Evolutionary conservation across 495 filamentous ascomycete species (phyloP).

Genomic region (Talaromyces proteolyticus): DNA sequence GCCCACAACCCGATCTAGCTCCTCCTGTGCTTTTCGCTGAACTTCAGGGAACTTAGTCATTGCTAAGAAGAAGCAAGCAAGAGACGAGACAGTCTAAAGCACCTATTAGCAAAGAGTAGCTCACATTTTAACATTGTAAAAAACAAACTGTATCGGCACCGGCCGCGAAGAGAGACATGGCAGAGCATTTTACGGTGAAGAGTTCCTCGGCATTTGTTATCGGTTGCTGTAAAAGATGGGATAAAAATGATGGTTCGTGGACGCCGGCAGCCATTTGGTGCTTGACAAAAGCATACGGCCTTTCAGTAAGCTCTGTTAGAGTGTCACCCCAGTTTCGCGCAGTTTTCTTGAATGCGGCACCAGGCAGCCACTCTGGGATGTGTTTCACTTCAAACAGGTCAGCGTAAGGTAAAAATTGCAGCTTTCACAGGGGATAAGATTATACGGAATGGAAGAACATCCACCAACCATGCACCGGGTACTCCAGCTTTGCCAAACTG

Average conservation of each 20-base stretch:
- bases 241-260: conserved; percentile 26
- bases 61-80: conserved; percentile 38
- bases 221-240: conserved; percentile 16
- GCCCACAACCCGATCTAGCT: conserved; percentile 50
- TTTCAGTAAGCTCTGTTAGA: conserved; percentile 13
- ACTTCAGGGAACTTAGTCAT: conserved; percentile 44
- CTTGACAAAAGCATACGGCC: conserved; percentile 33
- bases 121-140: neutral
- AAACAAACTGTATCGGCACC: conserved; percentile 38
- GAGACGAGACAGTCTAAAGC: conserved; percentile 17
- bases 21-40: conserved; percentile 48
- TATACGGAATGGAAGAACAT: conserved; percentile 26
- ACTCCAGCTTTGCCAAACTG: conserved; percentile 28
- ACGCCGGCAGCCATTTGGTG: conserved; percentile 25
- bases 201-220: conserved; percentile 16
- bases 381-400: conserved; percentile 22
- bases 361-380: conserved; percentile 43
- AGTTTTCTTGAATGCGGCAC: conserved; percentile 34
- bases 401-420: neutral
- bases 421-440: neutral
- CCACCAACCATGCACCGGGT: conserved; percentile 37
- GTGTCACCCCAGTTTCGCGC: conserved; percentile 21
- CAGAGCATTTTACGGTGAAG: conserved; percentile 26
- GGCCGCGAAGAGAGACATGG: conserved; percentile 43
- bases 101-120: neutral